phyloP scores from a whole-genome alignment of 2,329 filamentous ascomycete species.

The Pseudogymnoascus destructans region DNA sequence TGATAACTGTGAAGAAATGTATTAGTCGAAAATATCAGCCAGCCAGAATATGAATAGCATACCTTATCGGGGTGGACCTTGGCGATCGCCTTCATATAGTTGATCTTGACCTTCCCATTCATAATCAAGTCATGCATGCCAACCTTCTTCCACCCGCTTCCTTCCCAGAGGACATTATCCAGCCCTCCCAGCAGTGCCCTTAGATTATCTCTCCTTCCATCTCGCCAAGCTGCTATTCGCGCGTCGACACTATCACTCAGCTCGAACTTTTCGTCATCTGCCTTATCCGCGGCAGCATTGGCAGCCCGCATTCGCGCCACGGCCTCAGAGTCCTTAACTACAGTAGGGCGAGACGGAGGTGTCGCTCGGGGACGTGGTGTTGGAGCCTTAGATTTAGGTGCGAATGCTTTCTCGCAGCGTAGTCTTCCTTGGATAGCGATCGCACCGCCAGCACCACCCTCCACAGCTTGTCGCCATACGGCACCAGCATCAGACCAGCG shows the following conservation, averaged over 20 bases:
- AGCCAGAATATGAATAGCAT: constrained; percentile 26
- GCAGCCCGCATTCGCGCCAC: constrained; percentile 71
- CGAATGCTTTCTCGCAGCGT: constrained; percentile 76
- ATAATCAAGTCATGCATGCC: constrained; percentile 86
- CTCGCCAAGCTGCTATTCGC: constrained; percentile 66
- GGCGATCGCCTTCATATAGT: constrained; percentile 98
- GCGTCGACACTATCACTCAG: constrained; percentile 77
- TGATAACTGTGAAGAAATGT: constrained; percentile 35
- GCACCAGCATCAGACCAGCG: constrained; percentile 74
- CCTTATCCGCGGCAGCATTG: constrained; percentile 71
- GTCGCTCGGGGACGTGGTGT: constrained; percentile 33
- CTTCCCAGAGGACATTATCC: constrained; percentile 81
- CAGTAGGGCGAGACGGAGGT: constrained; percentile 30
- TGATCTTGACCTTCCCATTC: constrained; percentile 89
- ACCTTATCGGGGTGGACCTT: constrained; percentile 99
- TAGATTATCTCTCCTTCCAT: constrained; percentile 85
- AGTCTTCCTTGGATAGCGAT: constrained; percentile 76
- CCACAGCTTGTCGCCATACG: constrained; percentile 73
- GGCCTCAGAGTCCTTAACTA: constrained; percentile 49
- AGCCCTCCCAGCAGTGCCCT: constrained; percentile 76
- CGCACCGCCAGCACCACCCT: constrained; percentile 72
- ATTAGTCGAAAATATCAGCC: constrained; percentile 2
- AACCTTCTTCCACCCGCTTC: constrained; percentile 92
- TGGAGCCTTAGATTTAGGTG: constrained; percentile 46
- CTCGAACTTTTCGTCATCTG: constrained; percentile 86